Evolutionary conservation across 2,329 filamentous ascomycete species (phyloP), one percentile per base, ranked within the genome.

Genomic region (Colletotrichum orbiculare): DNA sequence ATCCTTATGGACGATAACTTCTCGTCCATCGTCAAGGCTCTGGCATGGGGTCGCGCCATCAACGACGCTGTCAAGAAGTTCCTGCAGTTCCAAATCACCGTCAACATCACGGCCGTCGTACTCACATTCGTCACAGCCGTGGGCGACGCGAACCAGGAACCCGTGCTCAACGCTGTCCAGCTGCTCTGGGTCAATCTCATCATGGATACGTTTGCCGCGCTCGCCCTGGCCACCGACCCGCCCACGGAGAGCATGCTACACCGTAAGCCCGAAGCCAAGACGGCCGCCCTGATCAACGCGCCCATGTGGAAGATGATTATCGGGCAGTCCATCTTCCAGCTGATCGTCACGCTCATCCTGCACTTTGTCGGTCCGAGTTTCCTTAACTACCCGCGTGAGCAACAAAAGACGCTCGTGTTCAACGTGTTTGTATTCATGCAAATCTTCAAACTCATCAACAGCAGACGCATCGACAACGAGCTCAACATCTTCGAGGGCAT

Each of bases 241-340:
- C 90, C 90, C 0, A 90, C 87, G 2, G 83, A 85, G 66, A 87
- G 84, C 67, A 88, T 92, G 61, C 81, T 93, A n/a, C 79, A 91
- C 67, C 86, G 91, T 42, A 91, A 91, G 73, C 92, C 92, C 1
- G 88, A 92, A 64, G 85, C 89, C 3, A 94, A 93, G 73, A 89
- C 87, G 37, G 89, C 90, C 7, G 84, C 90, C 2, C 82, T 95
- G 6, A 92, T 95, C 70, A 92, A 86, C 3, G 79, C 89, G 48
- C 89, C 87, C 45, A 95, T 95, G 92, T 92, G 91, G 90, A 96
- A 96, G 80, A 96, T 94, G 91, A 94, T 96, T 65, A 86, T 94
- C 58, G 92, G 91, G 0, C 91, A 96, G 74, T 85, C 90, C 8
- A 87, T 94, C 67, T 94, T 91, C 75, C 91, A 96, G 75, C 85